phyloP scores from a whole-genome alignment of 2,329 filamentous ascomycete species.

The Dichotomopilus funicola region DNA sequence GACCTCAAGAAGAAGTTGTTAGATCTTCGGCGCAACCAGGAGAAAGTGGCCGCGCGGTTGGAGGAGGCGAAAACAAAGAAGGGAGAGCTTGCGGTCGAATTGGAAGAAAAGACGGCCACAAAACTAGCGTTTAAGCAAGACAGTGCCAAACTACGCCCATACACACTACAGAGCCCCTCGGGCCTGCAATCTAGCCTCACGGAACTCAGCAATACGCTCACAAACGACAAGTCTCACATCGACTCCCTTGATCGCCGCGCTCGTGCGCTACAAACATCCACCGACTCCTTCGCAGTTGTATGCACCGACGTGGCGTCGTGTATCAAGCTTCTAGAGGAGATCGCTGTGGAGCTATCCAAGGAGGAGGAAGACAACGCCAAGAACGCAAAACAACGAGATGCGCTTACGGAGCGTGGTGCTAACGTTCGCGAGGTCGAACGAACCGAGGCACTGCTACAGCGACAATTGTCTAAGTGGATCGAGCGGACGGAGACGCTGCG shows the following conservation, averaged over 20 bases:
- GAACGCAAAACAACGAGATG: conserved; percentile 76
- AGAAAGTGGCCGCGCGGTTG: conserved; percentile 73
- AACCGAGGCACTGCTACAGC: conserved; percentile 73
- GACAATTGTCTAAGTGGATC: conserved; percentile 78
- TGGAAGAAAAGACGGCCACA: conserved; percentile 66
- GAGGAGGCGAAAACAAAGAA: conserved; percentile 81
- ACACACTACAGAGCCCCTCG: conserved; percentile 82
- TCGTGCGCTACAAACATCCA: conserved; percentile 85
- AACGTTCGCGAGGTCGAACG: conserved; percentile 89
- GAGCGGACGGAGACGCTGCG: conserved; percentile 81
- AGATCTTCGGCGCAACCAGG: conserved; percentile 74
- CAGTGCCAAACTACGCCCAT: conserved; percentile 81
- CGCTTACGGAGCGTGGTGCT: conserved; percentile 78
- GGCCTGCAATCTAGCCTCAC: conserved; percentile 74
- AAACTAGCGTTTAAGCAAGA: conserved; percentile 72
- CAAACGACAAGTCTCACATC: conserved; percentile 74
- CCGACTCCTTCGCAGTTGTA: conserved; percentile 82
- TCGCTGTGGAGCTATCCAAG: conserved; percentile 73
- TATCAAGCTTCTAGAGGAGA: conserved; percentile 83
- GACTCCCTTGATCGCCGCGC: conserved; percentile 80
- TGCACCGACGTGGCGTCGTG: conserved; percentile 79
- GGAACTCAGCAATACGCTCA: conserved; percentile 73
- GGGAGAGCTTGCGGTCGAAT: conserved; percentile 60
- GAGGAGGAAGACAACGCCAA: conserved; percentile 85
- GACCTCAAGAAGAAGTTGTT: conserved; percentile 77